Evolutionary conservation across 2,329 filamentous ascomycete species (phyloP), one percentile per base, ranked within the genome.

Genomic region (Aschersonia sp.): DNA sequence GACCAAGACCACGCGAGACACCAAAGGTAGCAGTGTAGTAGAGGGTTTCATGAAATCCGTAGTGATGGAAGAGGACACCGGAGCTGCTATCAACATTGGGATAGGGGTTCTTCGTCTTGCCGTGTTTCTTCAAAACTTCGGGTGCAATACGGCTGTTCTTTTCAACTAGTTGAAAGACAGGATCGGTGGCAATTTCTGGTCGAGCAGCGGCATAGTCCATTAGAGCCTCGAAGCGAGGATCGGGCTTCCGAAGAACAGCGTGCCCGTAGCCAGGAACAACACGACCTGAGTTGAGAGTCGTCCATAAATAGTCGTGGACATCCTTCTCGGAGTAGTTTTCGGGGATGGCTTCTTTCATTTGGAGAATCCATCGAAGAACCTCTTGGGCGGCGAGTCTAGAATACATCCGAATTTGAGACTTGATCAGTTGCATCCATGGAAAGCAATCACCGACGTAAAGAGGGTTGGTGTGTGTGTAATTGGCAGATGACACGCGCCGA

Each of bases 81-180:
- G 88, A 95, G 53, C 80, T 83, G 44, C 84, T 88, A 67, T 98
- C 92, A 52, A 98, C 92, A 64, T 98, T 98, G 54, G 92, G 92
- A 69, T 90, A 94, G 2, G 92, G 88, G 71, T 95, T 95, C 76
- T 94, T 94, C 55, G 88, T 95, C 82, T 95, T 97, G 66, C 92
- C 92, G 63, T 98, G 92, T 71, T 95, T 81, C 58, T 80, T 92
- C 57, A 98, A 74, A 22, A 98, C 92, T 46, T 79, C 77, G 12
- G 92, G 92, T 0, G 92, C 92, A 53, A 98, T 83, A 60, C 88
- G 83, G 54, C 84, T 88, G 72, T 94, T 97, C 71, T 84, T 83
- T 76, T 89, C 84, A 48, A 98, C 90, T 9, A 98, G 80, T 66
- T 87, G 79, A 81, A 95, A 97, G 52, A 97, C 82, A 1, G 90